Evolutionary conservation across 2,329 filamentous ascomycete species (phyloP), one percentile per base, ranked within the genome.

Genomic region (Polychaeton citri): DNA sequence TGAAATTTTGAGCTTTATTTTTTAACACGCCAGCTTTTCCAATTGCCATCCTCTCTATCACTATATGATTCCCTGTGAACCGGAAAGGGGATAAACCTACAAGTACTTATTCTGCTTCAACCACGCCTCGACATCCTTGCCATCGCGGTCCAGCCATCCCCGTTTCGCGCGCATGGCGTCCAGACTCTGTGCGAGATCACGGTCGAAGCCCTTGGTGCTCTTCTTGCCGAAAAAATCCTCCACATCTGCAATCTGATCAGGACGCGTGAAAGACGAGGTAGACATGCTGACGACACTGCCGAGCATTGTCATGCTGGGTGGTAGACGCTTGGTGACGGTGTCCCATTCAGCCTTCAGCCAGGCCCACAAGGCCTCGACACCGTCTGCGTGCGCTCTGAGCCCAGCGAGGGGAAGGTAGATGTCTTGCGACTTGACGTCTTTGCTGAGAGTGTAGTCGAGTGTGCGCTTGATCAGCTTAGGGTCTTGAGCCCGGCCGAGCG

Each of bases 291-390:
- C 83, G 49, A 95, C 79, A 31, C 73, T 78, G 44, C 85, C 81
- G 32, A 96, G 69, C 73, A 96, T 88, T 24, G 81, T 79, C 47
- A 92, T 72, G 13, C 77, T 79, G n/a, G 88, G 84, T 19, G 86
- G 87, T 32, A 94, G 73, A 52, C 82, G 79, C 68, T 81, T 76
- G 57, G 76, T 73, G 30, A 96, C 67, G 21, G 74, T 70, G n/a
- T 83, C 81, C 86, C 88, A 96, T 63, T 93, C 90, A 46, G 77
- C 69, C 55, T 78, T 81, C 66, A 93, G 69, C 82, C 84, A 96
- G 13, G 58, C 61, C 71, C 81, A 95, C 38, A 94, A 71, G 6
- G 81, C 81, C 38, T 81, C 67, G 38, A 93, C 81, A 47, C 88
- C 88, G 30, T 77, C 75, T 6, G 76, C 65, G 54, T 92, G 84